A percentile compares a stretch with the other conserved stretches of the same genome.
Evolutionary conservation across 768 basidiomycete species (phyloP).

Genomic region (Mycena polygramma): DNA sequence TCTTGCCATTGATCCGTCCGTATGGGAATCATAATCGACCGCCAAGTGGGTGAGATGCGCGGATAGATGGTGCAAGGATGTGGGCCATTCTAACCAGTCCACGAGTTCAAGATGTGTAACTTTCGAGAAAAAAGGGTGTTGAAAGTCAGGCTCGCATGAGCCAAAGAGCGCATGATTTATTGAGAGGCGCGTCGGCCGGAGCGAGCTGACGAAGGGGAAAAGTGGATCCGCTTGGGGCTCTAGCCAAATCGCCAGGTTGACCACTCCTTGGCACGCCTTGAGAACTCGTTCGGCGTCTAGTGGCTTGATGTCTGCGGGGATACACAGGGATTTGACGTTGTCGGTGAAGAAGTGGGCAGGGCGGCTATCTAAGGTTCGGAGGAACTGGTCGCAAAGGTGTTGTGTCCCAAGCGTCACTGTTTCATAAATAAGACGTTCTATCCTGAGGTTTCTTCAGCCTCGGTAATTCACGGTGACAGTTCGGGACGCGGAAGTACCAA

Average conservation of each 20-base stretch:
- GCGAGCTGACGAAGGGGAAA: constrained; percentile 38
- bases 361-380: constrained; percentile 37
- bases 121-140: constrained; percentile 42
- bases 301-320: constrained; percentile 41
- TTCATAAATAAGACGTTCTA: constrained; percentile 42
- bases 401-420: constrained; percentile 39
- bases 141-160: constrained; percentile 34
- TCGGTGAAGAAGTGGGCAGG: constrained; percentile 39
- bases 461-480: background rate
- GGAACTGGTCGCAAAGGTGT: constrained; percentile 36
- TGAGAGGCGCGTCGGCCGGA: constrained; percentile 42
- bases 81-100: constrained; percentile 40
- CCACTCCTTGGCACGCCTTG: constrained; percentile 42
- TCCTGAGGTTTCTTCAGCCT: constrained; percentile 33
- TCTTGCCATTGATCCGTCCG: constrained; percentile 26
- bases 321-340: constrained; percentile 45
- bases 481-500: constrained; percentile 33
- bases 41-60: constrained; percentile 44
- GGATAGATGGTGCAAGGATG: constrained; percentile 7
- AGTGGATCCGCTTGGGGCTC: constrained; percentile 26
- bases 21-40: constrained; percentile 37
- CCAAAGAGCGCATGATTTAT: constrained; percentile 44
- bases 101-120: constrained; percentile 45
- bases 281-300: constrained; percentile 38
- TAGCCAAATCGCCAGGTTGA: constrained; percentile 45